Conservation (phyloP, 2,329 filamentous ascomycete genomes). For the Aspergillus sp. region DNA sequence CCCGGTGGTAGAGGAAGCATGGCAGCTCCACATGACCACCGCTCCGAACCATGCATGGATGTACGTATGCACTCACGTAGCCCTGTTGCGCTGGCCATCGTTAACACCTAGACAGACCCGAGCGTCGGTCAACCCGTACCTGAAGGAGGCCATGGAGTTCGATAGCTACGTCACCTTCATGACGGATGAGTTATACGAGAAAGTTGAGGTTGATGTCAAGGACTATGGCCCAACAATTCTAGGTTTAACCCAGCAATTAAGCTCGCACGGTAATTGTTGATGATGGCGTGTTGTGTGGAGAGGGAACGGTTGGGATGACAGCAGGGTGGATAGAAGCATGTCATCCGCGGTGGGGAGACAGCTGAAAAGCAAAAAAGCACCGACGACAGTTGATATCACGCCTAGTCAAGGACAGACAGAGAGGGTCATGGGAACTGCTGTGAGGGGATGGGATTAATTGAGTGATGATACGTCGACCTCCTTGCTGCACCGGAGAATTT, state of each 20-base stretch:
- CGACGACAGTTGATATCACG: not conserved
- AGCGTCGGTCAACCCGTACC: not conserved
- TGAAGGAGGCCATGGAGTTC: constrained; percentile 2
- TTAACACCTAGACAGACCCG: not conserved
- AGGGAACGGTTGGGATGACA: not conserved
- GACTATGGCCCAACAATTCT: not conserved
- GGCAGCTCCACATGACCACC: not conserved
- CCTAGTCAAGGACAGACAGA: not conserved
- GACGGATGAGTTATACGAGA: not conserved
- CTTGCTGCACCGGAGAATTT: not conserved
- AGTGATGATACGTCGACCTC: not conserved
- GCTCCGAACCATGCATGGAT: not conserved
- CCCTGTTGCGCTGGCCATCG: not conserved
- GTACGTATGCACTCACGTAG: constrained; percentile 1
- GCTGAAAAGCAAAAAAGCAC: not conserved
- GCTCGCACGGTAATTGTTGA: not conserved
- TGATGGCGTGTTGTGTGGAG: not conserved
- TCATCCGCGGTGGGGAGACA: not conserved
- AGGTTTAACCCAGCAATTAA: not conserved
- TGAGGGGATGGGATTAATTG: not conserved
- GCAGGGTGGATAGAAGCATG: not conserved
- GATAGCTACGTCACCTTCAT: constrained; percentile 2
- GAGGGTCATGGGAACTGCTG: not conserved
- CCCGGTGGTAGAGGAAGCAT: not conserved
- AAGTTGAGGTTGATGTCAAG: not conserved